A percentile compares a stretch with the other conserved stretches of the same genome.
Evolutionary conservation across 805 yeast species (phyloP).

Genomic region (Groenewaldozyma tartarivorans): DNA sequence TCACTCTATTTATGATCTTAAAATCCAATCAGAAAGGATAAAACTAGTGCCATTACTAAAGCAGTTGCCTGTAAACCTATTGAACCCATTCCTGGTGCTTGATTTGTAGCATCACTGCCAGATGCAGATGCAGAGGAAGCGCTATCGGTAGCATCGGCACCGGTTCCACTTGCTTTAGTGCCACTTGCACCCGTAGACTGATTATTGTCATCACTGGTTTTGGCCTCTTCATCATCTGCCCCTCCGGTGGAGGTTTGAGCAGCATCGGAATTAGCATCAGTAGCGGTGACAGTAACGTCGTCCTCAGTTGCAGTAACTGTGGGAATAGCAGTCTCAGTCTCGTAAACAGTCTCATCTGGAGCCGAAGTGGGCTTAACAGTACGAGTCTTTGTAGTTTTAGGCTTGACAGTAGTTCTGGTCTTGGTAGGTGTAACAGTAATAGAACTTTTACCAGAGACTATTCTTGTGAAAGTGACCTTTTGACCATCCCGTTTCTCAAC

Average conservation of each 20-base stretch:
- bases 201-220: neutral
- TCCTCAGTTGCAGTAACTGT: neutral
- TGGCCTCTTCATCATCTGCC: neutral
- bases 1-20: neutral
- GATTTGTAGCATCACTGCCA: no score
- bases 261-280: neutral
- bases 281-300: neutral
- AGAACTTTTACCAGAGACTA: neutral
- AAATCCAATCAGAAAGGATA: neutral
- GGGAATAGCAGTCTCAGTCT: neutral
- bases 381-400: neutral
- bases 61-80: neutral
- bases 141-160: neutral
- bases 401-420: neutral
- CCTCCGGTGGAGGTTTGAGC: neutral
- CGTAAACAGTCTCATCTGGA: neutral
- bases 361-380: neutral
- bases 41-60: neutral
- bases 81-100: no score
- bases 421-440: neutral
- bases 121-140: neutral
- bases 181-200: neutral
- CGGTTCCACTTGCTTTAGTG: neutral
- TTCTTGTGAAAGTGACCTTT: neutral
- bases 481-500: no score